These are phyloP conservation scores for Paspalum notatum DNA, from an alignment of 176 grass and related monocot genomes.

Conservation along the genomic window DNA sequence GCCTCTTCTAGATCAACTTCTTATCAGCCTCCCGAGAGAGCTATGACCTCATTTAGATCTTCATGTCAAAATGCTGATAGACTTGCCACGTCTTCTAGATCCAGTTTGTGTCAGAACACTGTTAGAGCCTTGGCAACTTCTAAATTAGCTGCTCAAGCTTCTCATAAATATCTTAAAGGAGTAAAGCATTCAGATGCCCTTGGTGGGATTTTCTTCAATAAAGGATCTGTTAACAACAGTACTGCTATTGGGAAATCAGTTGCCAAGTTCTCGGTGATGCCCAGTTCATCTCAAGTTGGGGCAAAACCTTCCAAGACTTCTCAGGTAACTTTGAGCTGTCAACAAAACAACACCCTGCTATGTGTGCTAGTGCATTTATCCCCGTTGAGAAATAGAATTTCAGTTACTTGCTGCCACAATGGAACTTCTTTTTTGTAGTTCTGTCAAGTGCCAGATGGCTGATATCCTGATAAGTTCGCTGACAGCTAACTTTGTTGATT, in stretches of 20 bases:
- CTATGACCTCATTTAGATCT: conserved; percentile 27
- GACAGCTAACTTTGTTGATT: background rate
- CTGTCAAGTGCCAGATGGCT: background rate
- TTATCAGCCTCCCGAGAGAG: conserved; percentile 33
- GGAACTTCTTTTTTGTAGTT: background rate
- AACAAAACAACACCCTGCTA: background rate
- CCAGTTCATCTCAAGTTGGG: conserved; percentile 42
- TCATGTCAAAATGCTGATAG: conserved; percentile 37
- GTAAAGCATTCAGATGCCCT: background rate
- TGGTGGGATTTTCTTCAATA: conserved; percentile 22
- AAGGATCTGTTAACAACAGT: conserved; percentile 20
- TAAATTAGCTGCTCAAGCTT: conserved; percentile 44
- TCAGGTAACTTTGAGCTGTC: conserved; percentile 41
- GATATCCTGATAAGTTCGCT: background rate
- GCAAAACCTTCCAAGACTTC: conserved; percentile 15
- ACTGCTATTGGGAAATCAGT: conserved; percentile 3
- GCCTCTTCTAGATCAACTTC: conserved; percentile 36
- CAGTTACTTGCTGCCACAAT: conserved; percentile 1
- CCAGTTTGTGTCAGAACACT: conserved; percentile 22
- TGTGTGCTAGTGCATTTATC: background rate
- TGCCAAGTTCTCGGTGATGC: conserved; percentile 27
- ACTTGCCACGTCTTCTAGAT: conserved; percentile 34
- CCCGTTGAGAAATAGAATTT: background rate
- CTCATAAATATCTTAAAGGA: conserved; percentile 23
- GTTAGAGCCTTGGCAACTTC: conserved; percentile 6